These are phyloP conservation scores for Lachnellula willkommii DNA, from an alignment of 2,329 filamentous ascomycete genomes.

Conservation along the genomic window DNA sequence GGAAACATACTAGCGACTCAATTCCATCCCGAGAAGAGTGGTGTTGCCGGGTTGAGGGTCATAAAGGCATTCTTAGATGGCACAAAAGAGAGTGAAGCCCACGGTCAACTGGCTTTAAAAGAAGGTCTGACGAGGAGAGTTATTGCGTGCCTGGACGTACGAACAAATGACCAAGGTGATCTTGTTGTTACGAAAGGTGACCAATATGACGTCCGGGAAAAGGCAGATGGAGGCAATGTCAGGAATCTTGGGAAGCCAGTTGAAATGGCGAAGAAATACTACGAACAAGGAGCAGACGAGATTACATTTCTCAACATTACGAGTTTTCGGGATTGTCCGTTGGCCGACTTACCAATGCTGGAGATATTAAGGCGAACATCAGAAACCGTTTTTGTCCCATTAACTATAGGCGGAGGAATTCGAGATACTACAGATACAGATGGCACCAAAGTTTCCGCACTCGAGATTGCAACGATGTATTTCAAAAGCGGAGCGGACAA, in stretches of 20 bases:
- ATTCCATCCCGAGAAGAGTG: constrained; percentile 97
- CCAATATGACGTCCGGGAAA: constrained; percentile 97
- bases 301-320: constrained; percentile 98
- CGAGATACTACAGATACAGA: constrained; percentile 87
- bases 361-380: constrained; percentile 84
- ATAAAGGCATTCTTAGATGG: constrained; percentile 83
- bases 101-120: constrained; percentile 25
- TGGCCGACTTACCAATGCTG: constrained; percentile 92
- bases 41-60: constrained; percentile 77
- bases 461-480: constrained; percentile 93
- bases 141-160: constrained; percentile 93
- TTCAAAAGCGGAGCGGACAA: constrained; percentile 97
- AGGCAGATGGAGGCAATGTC: constrained; percentile 61
- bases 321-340: constrained; percentile 89
- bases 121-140: constrained; percentile 86
- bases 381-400: constrained; percentile 87
- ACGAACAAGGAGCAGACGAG: constrained; percentile 94
- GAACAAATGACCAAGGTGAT: constrained; percentile 89
- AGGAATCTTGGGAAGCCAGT: constrained; percentile 96
- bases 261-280: constrained; percentile 88
- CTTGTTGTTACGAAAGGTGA: constrained; percentile 97
- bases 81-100: constrained; percentile 39
- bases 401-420: constrained; percentile 94
- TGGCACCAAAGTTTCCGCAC: constrained; percentile 76
- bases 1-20: constrained; percentile 87